These are phyloP conservation scores for Phyllosticta ampelicida DNA, from an alignment of 2,329 filamentous ascomycete genomes.

Conservation along the genomic window DNA sequence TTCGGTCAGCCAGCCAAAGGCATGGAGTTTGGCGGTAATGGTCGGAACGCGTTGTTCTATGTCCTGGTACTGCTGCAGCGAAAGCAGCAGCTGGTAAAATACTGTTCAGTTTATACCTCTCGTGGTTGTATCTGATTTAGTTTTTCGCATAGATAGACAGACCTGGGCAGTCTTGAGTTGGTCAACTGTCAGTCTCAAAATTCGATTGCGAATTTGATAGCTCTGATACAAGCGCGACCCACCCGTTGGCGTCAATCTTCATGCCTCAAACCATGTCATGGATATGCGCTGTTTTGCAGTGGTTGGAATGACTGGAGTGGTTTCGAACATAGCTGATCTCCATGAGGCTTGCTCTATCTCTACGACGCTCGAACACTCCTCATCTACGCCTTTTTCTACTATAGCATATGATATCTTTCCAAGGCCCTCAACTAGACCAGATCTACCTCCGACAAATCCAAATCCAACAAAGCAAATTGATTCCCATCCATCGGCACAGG, in stretches of 20 bases:
- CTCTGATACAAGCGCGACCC: no score
- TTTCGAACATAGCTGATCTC: background rate
- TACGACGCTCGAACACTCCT: no score
- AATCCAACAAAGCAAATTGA: background rate
- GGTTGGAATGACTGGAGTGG: background rate
- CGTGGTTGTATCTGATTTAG: background rate
- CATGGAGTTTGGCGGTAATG: background rate
- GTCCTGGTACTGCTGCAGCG: background rate
- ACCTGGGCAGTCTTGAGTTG: background rate
- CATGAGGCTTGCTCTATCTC: constrained; percentile 1
- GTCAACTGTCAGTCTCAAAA: background rate
- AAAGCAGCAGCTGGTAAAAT: background rate
- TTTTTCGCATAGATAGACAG: background rate
- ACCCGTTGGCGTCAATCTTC: no score
- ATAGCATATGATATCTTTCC: background rate
- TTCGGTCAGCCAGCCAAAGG: background rate
- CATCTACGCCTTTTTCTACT: background rate
- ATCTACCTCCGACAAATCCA: background rate
- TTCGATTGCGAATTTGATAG: background rate
- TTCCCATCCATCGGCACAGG: background rate
- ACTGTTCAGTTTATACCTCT: background rate
- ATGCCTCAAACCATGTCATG: background rate
- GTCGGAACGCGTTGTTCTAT: background rate
- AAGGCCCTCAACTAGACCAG: background rate
- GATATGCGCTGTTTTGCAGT: background rate